phyloP scores from a whole-genome alignment of 768 basidiomycete species.

The Udeniomyces megalosporus region DNA sequence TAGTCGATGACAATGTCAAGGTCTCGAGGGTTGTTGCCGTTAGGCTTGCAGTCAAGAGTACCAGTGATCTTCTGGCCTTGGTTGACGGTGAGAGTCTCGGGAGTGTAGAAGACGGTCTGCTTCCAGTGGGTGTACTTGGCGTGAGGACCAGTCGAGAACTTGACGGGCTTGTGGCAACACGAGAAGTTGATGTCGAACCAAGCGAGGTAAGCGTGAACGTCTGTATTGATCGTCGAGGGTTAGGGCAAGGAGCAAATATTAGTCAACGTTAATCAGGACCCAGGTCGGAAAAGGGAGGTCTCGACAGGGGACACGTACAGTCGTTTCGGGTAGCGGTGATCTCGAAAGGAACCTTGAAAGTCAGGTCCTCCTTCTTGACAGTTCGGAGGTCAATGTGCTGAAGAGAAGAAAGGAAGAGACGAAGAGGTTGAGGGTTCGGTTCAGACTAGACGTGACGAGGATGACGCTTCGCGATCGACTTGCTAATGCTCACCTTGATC shows the following conservation, averaged over 20 bases:
- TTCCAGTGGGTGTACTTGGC: constrained; percentile 95
- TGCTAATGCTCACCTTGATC: constrained; percentile 48
- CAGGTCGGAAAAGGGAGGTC: not conserved
- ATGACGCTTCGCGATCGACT: not conserved
- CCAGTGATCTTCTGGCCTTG: constrained; percentile 64
- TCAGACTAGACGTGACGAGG: not conserved
- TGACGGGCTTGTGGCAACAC: constrained; percentile 85
- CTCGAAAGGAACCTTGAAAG: constrained; percentile 64
- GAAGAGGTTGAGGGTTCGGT: not conserved
- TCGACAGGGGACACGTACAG: constrained; percentile 41
- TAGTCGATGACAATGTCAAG: constrained; percentile 77
- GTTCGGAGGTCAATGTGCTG: constrained; percentile 81
- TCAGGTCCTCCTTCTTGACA: constrained; percentile 85
- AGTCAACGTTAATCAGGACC: not conserved
- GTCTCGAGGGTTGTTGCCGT: constrained; percentile 83
- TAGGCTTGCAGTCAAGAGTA: constrained; percentile 61
- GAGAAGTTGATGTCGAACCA: constrained; percentile 98
- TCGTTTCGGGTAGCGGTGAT: constrained; percentile 75
- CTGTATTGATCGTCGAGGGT: no score
- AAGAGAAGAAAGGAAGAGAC: not conserved
- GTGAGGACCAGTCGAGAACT: constrained; percentile 94
- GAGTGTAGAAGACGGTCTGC: constrained; percentile 97
- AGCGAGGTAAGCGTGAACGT: constrained; percentile 91
- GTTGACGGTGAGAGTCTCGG: constrained; percentile 29
- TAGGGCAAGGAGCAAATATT: not conserved